Percentiles rank a stretch among this genome's conserved stretches.
These are phyloP conservation scores for Magnaporthales sp. DNA, from an alignment of 2,329 filamentous ascomycete species.

Conservation along the genomic window DNA sequence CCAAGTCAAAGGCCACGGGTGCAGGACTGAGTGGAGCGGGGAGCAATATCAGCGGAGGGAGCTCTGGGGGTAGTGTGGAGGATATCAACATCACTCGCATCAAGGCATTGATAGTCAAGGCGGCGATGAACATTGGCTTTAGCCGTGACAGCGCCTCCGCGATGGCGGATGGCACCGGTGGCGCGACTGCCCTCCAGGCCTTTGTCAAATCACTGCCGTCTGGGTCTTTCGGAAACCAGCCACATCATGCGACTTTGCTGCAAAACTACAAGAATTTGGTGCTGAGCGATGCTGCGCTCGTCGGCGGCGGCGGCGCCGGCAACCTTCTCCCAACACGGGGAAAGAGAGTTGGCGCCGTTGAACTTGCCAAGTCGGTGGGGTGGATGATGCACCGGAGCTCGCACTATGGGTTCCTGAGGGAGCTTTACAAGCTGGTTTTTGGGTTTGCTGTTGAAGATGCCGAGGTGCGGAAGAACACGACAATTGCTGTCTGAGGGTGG, in stretches of 20 bases:
- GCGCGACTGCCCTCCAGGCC: conserved; percentile 51
- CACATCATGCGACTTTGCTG: conserved; percentile 63
- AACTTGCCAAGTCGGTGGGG: conserved; percentile 71
- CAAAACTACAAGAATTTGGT: conserved; percentile 77
- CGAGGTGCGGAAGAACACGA: conserved; percentile 55
- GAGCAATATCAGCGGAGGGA: neutral
- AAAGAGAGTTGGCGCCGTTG: conserved; percentile 56
- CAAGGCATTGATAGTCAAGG: conserved; percentile 73
- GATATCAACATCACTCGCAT: conserved; percentile 70
- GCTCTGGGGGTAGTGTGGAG: conserved; percentile 38
- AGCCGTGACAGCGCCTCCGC: conserved; percentile 45
- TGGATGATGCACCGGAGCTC: conserved; percentile 63
- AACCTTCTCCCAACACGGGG: conserved; percentile 40
- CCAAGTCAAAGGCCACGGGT: conserved; percentile 15
- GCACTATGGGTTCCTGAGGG: conserved; percentile 71
- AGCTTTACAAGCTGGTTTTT: conserved; percentile 78
- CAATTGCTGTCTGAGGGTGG: conserved; percentile 41
- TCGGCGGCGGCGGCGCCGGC: neutral
- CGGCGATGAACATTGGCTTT: conserved; percentile 79
- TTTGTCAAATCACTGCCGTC: conserved; percentile 70
- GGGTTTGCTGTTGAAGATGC: conserved; percentile 76
- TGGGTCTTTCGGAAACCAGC: conserved; percentile 67
- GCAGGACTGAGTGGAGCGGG: neutral
- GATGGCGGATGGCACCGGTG: conserved; percentile 27
- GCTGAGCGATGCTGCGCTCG: conserved; percentile 50